Base-by-base conservation (phyloP, 2,329 filamentous ascomycete species). In the Colletotrichum sp. region DNA sequence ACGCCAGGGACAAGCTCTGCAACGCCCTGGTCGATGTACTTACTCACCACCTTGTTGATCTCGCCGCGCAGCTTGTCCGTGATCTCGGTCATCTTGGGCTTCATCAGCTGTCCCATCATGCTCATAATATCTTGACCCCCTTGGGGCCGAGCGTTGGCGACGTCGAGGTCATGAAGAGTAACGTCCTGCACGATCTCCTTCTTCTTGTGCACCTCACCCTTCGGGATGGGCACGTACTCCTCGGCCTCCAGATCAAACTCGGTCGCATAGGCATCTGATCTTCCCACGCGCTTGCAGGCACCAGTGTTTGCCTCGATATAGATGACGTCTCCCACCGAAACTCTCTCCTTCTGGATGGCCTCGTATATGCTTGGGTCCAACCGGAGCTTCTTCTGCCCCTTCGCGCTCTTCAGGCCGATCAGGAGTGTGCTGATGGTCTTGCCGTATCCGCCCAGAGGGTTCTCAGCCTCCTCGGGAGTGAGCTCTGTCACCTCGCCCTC, bases 41-140 rank as follows among this genome's bases (percentile, higher is more conserved):
- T 96, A 90, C 96, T 98, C 80, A 99, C 97, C 34, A 99, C 96
- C 88, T 99, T 99, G 92, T 99, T 98, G 88, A 99, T 99, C 88
- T 99, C 97, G 72, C 92, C 89, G 77, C 97, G 92, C 82, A 99
- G 89, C 89, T 99, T 99, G 87, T 99, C 97, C 34, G 97, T 99
- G 82, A 99, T 99, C 85, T 99, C 97, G 8, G 97, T 99, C 93
- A 98, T 98, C 89, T 98, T 98, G 77, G 97, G 97, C 91, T 99
- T 99, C 96, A 99, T 98, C 82, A 99, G 88, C 87, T 99, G 97
- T 81, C 97, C 97, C 96, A 99, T 99, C 97, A 99, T 99, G 88
- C 96, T 98, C 96, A 99, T 99, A 79, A 99, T 98, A 85, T 99
- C 97, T 89, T 99, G 97, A 60, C 97, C 97, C 69, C 97, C 97